Base-by-base conservation (phyloP, 345 rosid genomes). In the Excoecaria agallocha region DNA sequence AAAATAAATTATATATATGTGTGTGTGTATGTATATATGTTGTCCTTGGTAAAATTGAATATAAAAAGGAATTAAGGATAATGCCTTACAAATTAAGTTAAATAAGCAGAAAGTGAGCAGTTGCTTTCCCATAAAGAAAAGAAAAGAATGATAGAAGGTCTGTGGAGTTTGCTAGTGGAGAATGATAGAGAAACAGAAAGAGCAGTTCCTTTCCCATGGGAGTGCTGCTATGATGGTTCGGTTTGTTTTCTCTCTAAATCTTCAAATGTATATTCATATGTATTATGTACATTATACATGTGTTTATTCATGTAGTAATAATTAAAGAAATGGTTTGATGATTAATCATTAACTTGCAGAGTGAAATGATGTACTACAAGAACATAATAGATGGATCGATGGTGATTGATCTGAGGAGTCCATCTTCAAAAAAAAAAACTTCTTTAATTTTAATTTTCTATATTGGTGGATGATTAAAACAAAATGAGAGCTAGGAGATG, bases 121-220 rank as follows among this genome's bases (percentile, higher is more conserved):
- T 30, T 0, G 30, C 30, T 30, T 30, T 30, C 30, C 30, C 1
- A 30, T 30, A 30, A 30, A 30, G 30, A 30, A 30, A 30, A 30
- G 30, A 30, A 30, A 30, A 55, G n/a, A 37, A 69, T 76, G 78
- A 69, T 37, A 50, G 43, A 10, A 3, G 3, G 24, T 22, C n/a
- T 69, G 12, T 59, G 51, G 69, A n/a, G 4, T 61, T 69, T 76
- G 54, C 51, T 76, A 8, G 13, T 3, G 20, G 51, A 12, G 52
- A 50, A n/a, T 30, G 30, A 30, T 30, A 30, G 30, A 30, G 30
- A 30, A 30, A 43, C 79, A 11, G 65, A 60, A 16, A 1, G 7
- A 2, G 12, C 69, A 16, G 41, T 75, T 17, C 79, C 79, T 51
- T 46, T 5, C 10, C 79, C 79, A 16, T 76, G 79, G 79, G 68